Base-by-base conservation (phyloP, 2,329 filamentous ascomycete genomes). In the Trichoderma polysporum region DNA sequence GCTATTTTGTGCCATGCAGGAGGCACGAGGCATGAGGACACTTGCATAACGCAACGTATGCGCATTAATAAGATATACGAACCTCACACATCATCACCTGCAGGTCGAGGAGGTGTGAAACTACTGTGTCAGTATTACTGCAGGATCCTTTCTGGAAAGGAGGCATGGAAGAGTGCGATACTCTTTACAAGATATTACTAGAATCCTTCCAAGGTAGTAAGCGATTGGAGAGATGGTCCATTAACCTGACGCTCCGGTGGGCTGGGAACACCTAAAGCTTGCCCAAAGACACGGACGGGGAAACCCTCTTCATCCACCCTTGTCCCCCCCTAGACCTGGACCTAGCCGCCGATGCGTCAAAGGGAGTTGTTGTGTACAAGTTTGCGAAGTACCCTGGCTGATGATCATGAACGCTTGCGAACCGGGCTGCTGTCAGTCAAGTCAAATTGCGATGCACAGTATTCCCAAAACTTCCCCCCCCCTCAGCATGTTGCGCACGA, bases 91-190 rank as follows among this genome's bases (percentile, higher is more conserved):
- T 63, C 50, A 54, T 64, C 50, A 53, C 35, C 50, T 64, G 60
- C 60, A 41, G 27, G 37, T 41, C 19, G 19, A 64, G 49, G 60
- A 29, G 33, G 27, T 17, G 49, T 53, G 60, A 54, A 47, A 50
- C 50, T 17, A 7, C n/a, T 50, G 45, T 29, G 58, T 52, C 58
- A 61, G 58, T 47, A 54, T 64, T 64, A 31, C 60, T 45, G 39
- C 60, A 41, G 60, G 35, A 54, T 47, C 49, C 49, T 54, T 64
- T 64, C 50, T 56, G 56, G 50, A 64, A 64, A 54, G 60, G 49
- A 64, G 29, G 60, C 50, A 56, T 47, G 50, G 60, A 64, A 64
- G 37, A 56, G 37, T 41, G 49, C 37, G 35, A 64, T 45, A n/a
- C n/a, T 31, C 13, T 53, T 33, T 33, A 31, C 60, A 41, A 54